Conservation (phyloP, 768 basidiomycete species). For the Hemileccinum impolitum region DNA sequence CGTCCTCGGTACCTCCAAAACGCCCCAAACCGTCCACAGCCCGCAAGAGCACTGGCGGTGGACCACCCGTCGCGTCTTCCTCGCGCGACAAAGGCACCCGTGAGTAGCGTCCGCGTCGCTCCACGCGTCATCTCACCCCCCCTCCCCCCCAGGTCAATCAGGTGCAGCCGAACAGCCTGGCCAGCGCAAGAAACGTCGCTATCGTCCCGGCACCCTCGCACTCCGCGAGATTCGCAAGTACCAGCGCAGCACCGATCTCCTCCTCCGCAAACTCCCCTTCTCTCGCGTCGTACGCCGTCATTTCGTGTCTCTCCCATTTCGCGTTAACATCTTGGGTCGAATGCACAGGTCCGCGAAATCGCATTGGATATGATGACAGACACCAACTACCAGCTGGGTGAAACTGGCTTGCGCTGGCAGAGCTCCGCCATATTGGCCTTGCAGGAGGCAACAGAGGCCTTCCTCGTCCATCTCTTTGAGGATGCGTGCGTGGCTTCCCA, state of each 20-base stretch:
- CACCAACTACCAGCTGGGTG: constrained; percentile 54
- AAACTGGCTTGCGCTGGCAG: constrained; percentile 83
- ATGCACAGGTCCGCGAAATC: constrained; percentile 85
- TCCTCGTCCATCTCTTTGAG: constrained; percentile 93
- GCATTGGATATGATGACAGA: constrained; percentile 87
- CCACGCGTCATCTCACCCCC: constrained; percentile 6
- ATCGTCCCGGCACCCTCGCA: constrained; percentile 86
- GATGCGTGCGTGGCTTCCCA: constrained; percentile 75
- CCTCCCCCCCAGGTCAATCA: constrained; percentile 17
- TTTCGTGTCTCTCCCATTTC: not conserved
- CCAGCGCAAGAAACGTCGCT: constrained; percentile 57
- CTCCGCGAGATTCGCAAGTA: constrained; percentile 92
- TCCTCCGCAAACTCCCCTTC: constrained; percentile 87
- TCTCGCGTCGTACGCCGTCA: constrained; percentile 73
- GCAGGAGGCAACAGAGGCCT: constrained; percentile 96
- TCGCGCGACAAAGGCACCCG: constrained; percentile 24
- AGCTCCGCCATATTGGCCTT: constrained; percentile 89
- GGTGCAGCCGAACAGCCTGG: constrained; percentile 23
- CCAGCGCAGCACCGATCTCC: constrained; percentile 87
- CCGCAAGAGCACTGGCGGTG: constrained; percentile 80
- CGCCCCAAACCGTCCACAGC: constrained; percentile 60
- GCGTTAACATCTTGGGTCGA: constrained; percentile 2
- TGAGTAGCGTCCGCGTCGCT: constrained; percentile 16
- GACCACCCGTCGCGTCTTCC: constrained; percentile 27
- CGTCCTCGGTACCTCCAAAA: constrained; percentile 37